Evolutionary conservation across 2,329 filamentous ascomycete genomes (phyloP).

Genomic region (Pestalotiopsis sp.): DNA sequence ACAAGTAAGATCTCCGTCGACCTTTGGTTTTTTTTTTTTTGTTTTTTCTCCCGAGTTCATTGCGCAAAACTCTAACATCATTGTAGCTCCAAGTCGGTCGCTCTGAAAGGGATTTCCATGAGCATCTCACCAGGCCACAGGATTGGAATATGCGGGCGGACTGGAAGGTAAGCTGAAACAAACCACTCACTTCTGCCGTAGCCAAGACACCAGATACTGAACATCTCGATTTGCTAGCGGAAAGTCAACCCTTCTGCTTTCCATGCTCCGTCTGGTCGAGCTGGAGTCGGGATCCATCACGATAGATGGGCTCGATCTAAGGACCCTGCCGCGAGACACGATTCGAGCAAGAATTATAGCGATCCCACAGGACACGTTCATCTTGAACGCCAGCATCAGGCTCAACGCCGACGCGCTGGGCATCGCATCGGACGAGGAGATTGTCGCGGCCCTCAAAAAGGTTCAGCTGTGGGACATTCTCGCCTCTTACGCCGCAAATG

Average conservation of each 20-base stretch:
- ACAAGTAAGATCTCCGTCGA: background rate
- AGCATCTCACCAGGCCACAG: constrained; percentile 9
- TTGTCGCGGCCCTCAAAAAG: background rate
- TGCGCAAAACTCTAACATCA: background rate
- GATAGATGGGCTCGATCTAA: constrained; percentile 4
- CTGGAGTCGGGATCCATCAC: background rate
- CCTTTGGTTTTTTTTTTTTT: too few relatives aligned
- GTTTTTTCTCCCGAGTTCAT: background rate
- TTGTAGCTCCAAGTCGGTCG: background rate
- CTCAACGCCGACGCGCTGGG: constrained; percentile 33
- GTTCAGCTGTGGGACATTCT: too few relatives aligned
- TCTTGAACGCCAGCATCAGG: constrained; percentile 36
- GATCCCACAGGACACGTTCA: constrained; percentile 45
- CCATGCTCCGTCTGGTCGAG: background rate
- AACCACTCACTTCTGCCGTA: background rate
- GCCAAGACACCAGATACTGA: constrained; percentile 17
- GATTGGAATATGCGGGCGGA: constrained; percentile 1
- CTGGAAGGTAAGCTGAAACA: constrained; percentile 2
- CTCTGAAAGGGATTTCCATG: constrained; percentile 11
- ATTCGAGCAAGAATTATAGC: constrained; percentile 38
- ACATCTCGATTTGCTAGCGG: constrained; percentile 42
- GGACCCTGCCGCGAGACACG: background rate
- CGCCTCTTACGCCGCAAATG: too few relatives aligned
- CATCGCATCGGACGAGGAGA: constrained; percentile 19
- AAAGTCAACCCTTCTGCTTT: background rate